These are phyloP conservation scores for Eimeria falciformis DNA, from an alignment of 169 alveolate species.

Conservation along the genomic window DNA sequence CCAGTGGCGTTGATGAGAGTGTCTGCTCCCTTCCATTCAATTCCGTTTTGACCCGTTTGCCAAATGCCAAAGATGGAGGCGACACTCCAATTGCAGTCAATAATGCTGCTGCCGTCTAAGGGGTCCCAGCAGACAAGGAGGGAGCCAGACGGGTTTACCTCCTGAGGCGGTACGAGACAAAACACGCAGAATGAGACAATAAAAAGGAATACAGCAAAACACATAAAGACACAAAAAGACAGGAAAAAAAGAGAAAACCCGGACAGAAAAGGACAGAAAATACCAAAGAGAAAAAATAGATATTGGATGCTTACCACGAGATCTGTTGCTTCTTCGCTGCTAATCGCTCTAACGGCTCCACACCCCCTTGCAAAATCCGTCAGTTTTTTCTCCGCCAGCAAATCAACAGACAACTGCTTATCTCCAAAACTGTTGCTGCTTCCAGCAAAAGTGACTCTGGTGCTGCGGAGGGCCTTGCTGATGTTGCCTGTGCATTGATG, in stretches of 20 bases:
- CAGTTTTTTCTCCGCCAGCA: constrained; percentile 74
- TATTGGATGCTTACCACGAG: constrained; percentile 50
- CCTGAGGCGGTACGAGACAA: constrained; percentile 38
- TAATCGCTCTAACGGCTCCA: constrained; percentile 53
- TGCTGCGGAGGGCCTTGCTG: constrained; percentile 61
- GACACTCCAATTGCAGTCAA: constrained; percentile 89
- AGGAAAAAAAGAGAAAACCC: not conserved
- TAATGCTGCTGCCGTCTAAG: constrained; percentile 90
- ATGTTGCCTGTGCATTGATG: constrained; percentile 15
- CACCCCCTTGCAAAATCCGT: constrained; percentile 48
- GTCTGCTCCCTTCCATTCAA: constrained; percentile 74
- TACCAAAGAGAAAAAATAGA: not conserved
- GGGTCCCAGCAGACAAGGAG: constrained; percentile 92
- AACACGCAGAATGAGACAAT: not conserved
- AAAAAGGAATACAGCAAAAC: not conserved
- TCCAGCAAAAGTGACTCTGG: constrained; percentile 71
- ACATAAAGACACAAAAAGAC: not conserved
- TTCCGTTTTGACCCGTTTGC: constrained; percentile 83
- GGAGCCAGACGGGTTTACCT: constrained; percentile 79
- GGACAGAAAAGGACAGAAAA: not conserved
- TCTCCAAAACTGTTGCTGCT: constrained; percentile 77
- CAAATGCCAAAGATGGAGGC: constrained; percentile 91
- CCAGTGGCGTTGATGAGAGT: constrained; percentile 77
- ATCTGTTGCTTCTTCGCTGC: constrained; percentile 76
- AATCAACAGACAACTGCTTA: constrained; percentile 79